Percentiles rank a stretch among this genome's conserved stretches.
phyloP scores from a whole-genome alignment of 371 early-diverging fungal species.

The Dichotomocladium elegans region DNA sequence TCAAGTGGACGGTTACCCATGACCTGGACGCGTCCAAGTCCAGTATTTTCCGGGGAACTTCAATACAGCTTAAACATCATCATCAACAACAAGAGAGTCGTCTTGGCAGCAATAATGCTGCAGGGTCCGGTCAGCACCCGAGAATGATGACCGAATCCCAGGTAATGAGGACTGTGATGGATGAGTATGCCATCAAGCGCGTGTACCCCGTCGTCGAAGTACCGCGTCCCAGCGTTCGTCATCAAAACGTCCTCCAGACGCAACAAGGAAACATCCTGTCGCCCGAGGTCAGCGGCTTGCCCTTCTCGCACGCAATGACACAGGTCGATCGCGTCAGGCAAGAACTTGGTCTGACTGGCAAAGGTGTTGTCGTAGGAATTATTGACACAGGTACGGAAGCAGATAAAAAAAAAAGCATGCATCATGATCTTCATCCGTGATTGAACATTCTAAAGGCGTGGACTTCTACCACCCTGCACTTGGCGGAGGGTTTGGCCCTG shows the following conservation, averaged over 20 bases:
- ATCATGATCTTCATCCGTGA: constrained; percentile 9
- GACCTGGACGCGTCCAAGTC: not conserved
- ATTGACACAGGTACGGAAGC: constrained; percentile 51
- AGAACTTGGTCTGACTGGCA: constrained; percentile 40
- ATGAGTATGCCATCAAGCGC: constrained; percentile 21
- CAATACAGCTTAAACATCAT: constrained; percentile 18
- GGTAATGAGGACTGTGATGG: constrained; percentile 9
- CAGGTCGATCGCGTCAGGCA: constrained; percentile 21
- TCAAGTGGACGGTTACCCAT: constrained; percentile 18
- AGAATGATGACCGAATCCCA: not conserved
- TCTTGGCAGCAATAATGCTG: not conserved
- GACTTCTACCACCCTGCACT: constrained; percentile 65
- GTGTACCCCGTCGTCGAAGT: constrained; percentile 34
- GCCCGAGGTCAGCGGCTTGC: constrained; percentile 1
- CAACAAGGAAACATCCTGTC: not conserved
- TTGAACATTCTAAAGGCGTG: constrained; percentile 51
- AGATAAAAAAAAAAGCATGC: not conserved
- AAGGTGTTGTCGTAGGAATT: constrained; percentile 58
- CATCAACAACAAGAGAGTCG: constrained; percentile 4
- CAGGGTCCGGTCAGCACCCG: too few species aligned
- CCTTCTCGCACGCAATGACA: constrained; percentile 14
- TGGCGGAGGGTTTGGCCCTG: constrained; percentile 56
- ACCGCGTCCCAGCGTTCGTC: constrained; percentile 16
- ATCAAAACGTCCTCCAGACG: not conserved
- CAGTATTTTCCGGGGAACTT: constrained; percentile 32